These are phyloP conservation scores for Jaapia argillacea DNA, from an alignment of 768 basidiomycete species.

Conservation along the genomic window DNA sequence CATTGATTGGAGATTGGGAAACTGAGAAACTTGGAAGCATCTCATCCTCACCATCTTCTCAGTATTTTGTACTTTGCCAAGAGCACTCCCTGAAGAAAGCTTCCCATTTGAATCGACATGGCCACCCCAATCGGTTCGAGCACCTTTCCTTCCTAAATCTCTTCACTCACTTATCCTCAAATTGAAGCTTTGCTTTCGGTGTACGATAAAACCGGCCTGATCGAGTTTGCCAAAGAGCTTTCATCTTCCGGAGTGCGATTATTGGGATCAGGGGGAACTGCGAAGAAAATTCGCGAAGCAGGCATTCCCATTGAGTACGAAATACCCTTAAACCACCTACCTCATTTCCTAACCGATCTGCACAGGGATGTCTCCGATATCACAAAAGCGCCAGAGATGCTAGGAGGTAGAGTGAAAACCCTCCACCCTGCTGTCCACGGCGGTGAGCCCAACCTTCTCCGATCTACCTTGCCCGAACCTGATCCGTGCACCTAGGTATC, in stretches of 20 bases:
- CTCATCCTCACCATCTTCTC: no score
- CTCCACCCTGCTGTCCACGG: slow-evolving; percentile 97
- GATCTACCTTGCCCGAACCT: background rate
- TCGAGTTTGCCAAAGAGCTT: slow-evolving; percentile 85
- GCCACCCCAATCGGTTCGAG: no score
- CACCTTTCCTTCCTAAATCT: no score
- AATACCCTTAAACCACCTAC: background rate
- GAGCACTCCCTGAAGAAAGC: no score
- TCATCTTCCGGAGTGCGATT: slow-evolving; percentile 74
- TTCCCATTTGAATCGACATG: no score
- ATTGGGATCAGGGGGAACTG: slow-evolving; percentile 93
- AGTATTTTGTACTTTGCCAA: no score
- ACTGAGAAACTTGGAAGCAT: no score
- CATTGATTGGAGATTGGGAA: no score
- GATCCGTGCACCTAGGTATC: slow-evolving; percentile 49
- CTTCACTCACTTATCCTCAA: background rate
- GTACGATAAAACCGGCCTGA: slow-evolving; percentile 87
- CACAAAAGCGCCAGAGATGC: slow-evolving; percentile 98
- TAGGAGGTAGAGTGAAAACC: slow-evolving; percentile 96
- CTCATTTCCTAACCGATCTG: background rate
- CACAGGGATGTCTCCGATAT: slow-evolving; percentile 91
- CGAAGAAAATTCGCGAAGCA: slow-evolving; percentile 93
- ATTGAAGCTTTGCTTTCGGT: slow-evolving; percentile 82
- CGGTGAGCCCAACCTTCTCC: slow-evolving; percentile 36
- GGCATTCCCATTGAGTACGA: slow-evolving; percentile 86